A percentile compares a stretch with the other conserved stretches of the same genome.
Conservation (phyloP, 2,329 filamentous ascomycete genomes). For the Clarireedia homoeocarpa region DNA sequence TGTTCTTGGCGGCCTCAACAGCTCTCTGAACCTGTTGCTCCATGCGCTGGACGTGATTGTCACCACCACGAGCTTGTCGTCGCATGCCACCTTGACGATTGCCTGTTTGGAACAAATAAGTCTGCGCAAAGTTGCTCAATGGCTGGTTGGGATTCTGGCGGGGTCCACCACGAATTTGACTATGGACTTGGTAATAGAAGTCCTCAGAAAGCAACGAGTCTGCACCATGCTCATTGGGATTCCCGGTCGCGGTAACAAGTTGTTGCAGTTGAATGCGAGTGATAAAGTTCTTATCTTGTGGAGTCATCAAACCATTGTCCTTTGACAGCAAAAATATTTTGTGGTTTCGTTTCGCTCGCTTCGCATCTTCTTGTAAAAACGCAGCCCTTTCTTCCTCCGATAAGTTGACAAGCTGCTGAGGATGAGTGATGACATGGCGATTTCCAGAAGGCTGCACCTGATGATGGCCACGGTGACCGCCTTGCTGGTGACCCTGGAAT, state of each 20-base stretch:
- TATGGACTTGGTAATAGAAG: conserved; percentile 98
- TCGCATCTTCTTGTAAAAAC: conserved; percentile 84
- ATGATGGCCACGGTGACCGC: conserved; percentile 29
- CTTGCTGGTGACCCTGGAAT: conserved; percentile 40
- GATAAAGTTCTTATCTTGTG: conserved; percentile 99
- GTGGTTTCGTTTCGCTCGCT: conserved; percentile 92
- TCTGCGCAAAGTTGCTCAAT: conserved; percentile 93
- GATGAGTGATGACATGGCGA: conserved; percentile 54
- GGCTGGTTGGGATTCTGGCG: conserved; percentile 89
- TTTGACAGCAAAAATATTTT: conserved; percentile 92
- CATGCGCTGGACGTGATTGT: conserved; percentile 98
- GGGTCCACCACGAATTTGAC: conserved; percentile 83
- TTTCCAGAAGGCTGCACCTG: conserved; percentile 31
- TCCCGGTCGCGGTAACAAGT: conserved; percentile 84
- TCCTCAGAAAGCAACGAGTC: conserved; percentile 83
- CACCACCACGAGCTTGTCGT: conserved; percentile 72
- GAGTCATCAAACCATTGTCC: conserved; percentile 97
- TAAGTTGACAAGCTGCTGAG: conserved; percentile 67
- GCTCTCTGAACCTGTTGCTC: conserved; percentile 97
- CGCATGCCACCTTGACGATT: conserved; percentile 68
- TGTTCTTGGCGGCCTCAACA: conserved; percentile 93
- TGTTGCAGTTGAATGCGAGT: conserved; percentile 97
- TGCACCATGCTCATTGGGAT: conserved; percentile 68
- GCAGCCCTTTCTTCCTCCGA: conserved; percentile 77
- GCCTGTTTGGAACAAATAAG: conserved; percentile 92